These are phyloP conservation scores for Microbotryum silenes-acaulis DNA, from an alignment of 1,284 basidiomycete species.

Conservation along the genomic window DNA sequence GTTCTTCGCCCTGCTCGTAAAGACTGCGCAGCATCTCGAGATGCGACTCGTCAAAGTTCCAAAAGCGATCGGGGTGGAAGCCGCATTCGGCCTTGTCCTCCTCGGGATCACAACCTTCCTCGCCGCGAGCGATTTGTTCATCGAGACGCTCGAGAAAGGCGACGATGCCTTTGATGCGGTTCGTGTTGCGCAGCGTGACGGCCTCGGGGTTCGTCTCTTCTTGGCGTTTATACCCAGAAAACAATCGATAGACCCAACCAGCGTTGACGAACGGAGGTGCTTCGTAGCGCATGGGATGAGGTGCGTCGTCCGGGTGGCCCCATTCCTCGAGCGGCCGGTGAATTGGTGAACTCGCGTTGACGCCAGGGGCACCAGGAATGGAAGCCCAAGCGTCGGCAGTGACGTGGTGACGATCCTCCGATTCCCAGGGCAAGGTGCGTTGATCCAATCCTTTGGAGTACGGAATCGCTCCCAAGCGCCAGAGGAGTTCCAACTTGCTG, in stretches of 20 bases:
- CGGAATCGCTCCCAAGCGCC: constrained; percentile 38
- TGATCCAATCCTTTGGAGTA: constrained; percentile 34
- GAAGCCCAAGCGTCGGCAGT: constrained; percentile 34
- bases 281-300: constrained; percentile 16
- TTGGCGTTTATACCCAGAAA: constrained; percentile 36
- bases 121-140: constrained; percentile 31
- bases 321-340: constrained; percentile 17
- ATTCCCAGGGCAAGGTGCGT: constrained; percentile 36
- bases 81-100: constrained; percentile 28
- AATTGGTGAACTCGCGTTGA: constrained; percentile 17
- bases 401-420: constrained; percentile 33
- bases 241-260: constrained; percentile 39
- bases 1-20: constrained; percentile 16
- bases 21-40: constrained; percentile 31
- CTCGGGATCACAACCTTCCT: constrained; percentile 19
- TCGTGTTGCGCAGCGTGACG: constrained; percentile 34
- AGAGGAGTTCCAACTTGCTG: constrained; percentile 38
- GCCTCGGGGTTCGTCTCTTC: constrained; percentile 34
- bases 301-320: neutral
- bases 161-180: constrained; percentile 38
- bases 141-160: constrained; percentile 37
- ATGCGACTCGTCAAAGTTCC: constrained; percentile 31
- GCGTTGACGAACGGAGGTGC: constrained; percentile 30
- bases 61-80: constrained; percentile 29
- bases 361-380: constrained; percentile 28